These are phyloP conservation scores for Astragalus membranaceus DNA, from an alignment of 306 rosid genomes.

Conservation along the genomic window DNA sequence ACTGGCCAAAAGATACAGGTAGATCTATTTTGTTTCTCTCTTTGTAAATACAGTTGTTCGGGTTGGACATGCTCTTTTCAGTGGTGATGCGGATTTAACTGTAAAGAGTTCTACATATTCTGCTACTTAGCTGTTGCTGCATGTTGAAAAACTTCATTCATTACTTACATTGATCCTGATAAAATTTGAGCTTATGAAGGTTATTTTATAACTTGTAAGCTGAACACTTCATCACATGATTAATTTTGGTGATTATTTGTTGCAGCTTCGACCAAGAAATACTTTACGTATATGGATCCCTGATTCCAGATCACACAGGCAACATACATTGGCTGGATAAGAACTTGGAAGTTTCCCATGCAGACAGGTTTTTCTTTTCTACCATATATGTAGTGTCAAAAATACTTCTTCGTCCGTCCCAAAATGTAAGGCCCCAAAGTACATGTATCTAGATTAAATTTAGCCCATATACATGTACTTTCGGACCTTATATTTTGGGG, in stretches of 20 bases:
- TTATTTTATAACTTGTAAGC: neutral
- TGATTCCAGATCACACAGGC: conserved; percentile 64
- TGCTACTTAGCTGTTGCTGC: neutral
- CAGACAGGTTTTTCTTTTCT: conserved; percentile 39
- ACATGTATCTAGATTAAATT: no score
- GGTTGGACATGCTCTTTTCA: neutral
- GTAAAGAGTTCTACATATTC: neutral
- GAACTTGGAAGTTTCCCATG: conserved; percentile 33
- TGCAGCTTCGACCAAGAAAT: conserved; percentile 81
- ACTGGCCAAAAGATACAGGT: neutral
- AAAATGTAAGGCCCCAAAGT: no score
- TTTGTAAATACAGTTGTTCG: neutral
- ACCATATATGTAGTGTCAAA: neutral
- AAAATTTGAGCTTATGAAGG: neutral
- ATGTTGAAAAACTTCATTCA: neutral
- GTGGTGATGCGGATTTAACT: neutral
- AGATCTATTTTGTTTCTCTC: neutral
- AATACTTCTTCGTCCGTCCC: no score
- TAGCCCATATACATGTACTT: no score
- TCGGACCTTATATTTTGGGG: no score
- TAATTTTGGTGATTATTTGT: conserved; percentile 12
- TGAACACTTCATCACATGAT: conserved; percentile 3
- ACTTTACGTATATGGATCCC: conserved; percentile 64
- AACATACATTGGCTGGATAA: conserved; percentile 63
- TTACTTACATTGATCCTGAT: neutral